These are phyloP conservation scores for Mycena maculata DNA, from an alignment of 768 basidiomycete genomes.

Conservation along the genomic window DNA sequence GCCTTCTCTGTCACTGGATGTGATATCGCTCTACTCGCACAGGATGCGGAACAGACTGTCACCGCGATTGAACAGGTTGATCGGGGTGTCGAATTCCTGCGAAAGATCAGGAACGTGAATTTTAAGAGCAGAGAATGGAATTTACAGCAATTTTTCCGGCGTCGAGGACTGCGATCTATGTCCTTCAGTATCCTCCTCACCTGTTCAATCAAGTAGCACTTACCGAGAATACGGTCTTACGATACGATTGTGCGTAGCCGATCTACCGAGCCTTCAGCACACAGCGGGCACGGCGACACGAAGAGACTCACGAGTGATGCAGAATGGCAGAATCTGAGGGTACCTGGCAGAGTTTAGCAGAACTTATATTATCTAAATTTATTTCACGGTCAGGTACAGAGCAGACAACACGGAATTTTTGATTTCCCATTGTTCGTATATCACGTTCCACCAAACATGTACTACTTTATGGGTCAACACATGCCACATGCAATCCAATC, in stretches of 20 bases:
- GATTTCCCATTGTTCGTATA: too few species aligned
- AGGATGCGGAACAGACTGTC: constrained; percentile 70
- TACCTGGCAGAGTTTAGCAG: too few species aligned
- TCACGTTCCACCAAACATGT: too few species aligned
- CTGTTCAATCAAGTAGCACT: not conserved
- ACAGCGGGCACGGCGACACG: too few species aligned
- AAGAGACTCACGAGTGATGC: too few species aligned
- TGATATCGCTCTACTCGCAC: constrained; percentile 66
- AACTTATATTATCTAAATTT: too few species aligned
- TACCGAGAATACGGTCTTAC: constrained; percentile 73
- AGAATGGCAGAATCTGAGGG: too few species aligned
- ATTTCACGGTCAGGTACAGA: too few species aligned
- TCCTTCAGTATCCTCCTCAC: not conserved
- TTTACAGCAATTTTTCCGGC: constrained; percentile 65
- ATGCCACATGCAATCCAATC: too few species aligned
- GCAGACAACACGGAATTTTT: too few species aligned
- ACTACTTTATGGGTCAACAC: too few species aligned
- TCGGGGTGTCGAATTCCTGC: constrained; percentile 70
- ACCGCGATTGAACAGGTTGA: constrained; percentile 57
- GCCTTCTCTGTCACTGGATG: constrained; percentile 53
- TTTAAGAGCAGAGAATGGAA: constrained; percentile 19
- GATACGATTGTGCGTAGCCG: constrained; percentile 82
- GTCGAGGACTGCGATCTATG: constrained; percentile 59
- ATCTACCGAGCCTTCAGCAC: constrained; percentile 49
- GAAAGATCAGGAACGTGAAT: not conserved